A percentile compares a stretch with the other conserved stretches of the same genome.
These are phyloP conservation scores for Cochlearia excelsa DNA, from an alignment of 345 rosid genomes.

Conservation along the genomic window DNA sequence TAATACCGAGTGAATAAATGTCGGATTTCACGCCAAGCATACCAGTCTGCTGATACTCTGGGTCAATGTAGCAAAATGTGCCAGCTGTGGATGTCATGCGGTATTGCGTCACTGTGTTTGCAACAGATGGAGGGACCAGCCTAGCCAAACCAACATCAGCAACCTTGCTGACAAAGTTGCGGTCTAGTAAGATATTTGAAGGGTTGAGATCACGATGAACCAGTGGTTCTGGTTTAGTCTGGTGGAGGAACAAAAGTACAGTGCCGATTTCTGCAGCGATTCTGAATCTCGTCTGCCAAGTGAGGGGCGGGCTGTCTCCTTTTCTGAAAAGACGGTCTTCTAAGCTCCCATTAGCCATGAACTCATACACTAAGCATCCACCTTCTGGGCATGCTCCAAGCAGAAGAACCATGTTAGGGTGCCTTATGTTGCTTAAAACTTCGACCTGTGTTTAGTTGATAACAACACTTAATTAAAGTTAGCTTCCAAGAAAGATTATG, in stretches of 20 bases:
- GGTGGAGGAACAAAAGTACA: constrained; percentile 75
- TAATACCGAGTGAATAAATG: constrained; percentile 73
- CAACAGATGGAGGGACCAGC: constrained; percentile 79
- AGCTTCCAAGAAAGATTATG: constrained; percentile 9
- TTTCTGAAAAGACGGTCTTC: constrained; percentile 69
- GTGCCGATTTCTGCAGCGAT: constrained; percentile 86
- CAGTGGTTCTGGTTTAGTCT: constrained; percentile 83
- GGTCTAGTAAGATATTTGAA: constrained; percentile 76
- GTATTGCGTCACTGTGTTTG: constrained; percentile 74
- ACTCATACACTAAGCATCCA: constrained; percentile 91
- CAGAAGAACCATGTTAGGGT: constrained; percentile 88
- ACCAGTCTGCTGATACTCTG: constrained; percentile 91
- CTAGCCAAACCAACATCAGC: constrained; percentile 89
- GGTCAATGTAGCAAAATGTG: constrained; percentile 89
- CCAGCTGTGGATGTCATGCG: constrained; percentile 88
- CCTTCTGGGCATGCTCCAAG: constrained; percentile 90
- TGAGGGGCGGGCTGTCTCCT: constrained; percentile 58
- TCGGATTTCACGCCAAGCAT: constrained; percentile 86
- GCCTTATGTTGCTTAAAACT: constrained; percentile 80
- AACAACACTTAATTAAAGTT: constrained; percentile 9
- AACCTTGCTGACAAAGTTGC: constrained; percentile 84
- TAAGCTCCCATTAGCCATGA: constrained; percentile 85
- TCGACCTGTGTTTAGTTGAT: constrained; percentile 53
- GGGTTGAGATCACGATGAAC: constrained; percentile 91
- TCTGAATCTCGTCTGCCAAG: constrained; percentile 82